A percentile compares a stretch with the other conserved stretches of the same genome.
phyloP scores from a whole-genome alignment of 176 grass and related monocot genomes.

The Aegilops bicornis region DNA sequence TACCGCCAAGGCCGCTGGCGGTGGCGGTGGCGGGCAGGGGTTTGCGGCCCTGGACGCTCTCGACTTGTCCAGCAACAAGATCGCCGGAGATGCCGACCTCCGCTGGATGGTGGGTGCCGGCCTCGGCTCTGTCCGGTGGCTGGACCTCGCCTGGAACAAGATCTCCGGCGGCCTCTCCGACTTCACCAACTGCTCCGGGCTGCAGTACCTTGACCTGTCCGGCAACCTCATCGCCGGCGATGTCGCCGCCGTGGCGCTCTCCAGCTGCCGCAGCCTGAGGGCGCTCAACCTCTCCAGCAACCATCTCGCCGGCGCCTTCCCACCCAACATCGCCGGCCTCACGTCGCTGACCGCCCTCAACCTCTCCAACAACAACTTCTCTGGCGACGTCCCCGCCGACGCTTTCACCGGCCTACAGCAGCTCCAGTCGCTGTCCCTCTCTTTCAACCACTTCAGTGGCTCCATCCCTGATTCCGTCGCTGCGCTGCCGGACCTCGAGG shows the following conservation, averaged over 20 bases:
- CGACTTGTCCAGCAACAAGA: slow-evolving; percentile 77
- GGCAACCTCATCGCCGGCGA: slow-evolving; percentile 57
- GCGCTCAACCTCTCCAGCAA: slow-evolving; percentile 82
- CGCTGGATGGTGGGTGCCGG: slow-evolving; percentile 53
- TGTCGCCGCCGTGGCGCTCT: slow-evolving; percentile 39
- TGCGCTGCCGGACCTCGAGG: slow-evolving; percentile 55
- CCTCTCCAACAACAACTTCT: slow-evolving; percentile 91
- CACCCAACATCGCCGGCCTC: slow-evolving; percentile 56
- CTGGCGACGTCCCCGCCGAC: slow-evolving; percentile 54
- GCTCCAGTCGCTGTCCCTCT: slow-evolving; percentile 58
- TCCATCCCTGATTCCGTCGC: slow-evolving; percentile 50
- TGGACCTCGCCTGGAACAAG: slow-evolving; percentile 68
- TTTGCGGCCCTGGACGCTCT: slow-evolving; percentile 52
- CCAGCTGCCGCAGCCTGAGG: slow-evolving; percentile 47
- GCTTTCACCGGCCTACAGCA: slow-evolving; percentile 48
- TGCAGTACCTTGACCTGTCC: slow-evolving; percentile 86
- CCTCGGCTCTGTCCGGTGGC: slow-evolving; percentile 46
- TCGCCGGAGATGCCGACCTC: slow-evolving; percentile 56
- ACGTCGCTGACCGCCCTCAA: slow-evolving; percentile 55
- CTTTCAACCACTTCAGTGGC: slow-evolving; percentile 83
- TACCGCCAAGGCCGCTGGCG: background rate
- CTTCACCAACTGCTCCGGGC: slow-evolving; percentile 70
- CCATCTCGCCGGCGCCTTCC: slow-evolving; percentile 58
- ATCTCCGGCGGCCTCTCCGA: slow-evolving; percentile 53
- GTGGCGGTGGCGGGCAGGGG: background rate